Evolutionary conservation across 2,329 filamentous ascomycete genomes (phyloP), one percentile per base, ranked within the genome.

Genomic region (Tympanopsis confertula): DNA sequence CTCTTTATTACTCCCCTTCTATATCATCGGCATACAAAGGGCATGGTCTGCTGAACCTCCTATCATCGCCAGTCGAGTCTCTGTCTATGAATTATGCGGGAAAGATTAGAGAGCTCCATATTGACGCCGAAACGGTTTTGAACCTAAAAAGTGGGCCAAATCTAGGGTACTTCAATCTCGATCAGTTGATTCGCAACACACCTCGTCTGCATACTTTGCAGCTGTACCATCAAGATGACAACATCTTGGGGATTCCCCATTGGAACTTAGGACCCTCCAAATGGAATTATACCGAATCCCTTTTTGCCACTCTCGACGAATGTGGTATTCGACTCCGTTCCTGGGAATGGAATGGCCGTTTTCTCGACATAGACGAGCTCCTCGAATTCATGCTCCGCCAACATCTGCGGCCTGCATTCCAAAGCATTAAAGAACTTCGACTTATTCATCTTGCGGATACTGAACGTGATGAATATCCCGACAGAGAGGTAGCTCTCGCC

Each of bases 261-360:
- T 33, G 30, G 30, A 10, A 33, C 7, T 7, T 10, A 10, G 12
- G 7, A 15, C 30, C 10, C 12, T 33, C 30, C 30, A 33, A 33
- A 33, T 33, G 30, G 30, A 15, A 7, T 10, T 33, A 33, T 33
- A 10, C 30, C 7, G 30, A 33, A 15, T 7, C 10, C 7, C 30
- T 33, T 13, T 33, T 33, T 15, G 30, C 10, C 7, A 12, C 30
- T 10, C 10, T 33, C 7, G 15, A 10, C 15, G 7, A 13, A 7
- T 12, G 30, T 15, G 10, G 7, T 10, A 33, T 13, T 13, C 30
- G 15, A 13, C 30, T 33, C 7, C 30, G 30, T 7, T 12, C 10
- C 15, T 33, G 30, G 30, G 30, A 33, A 7, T 33, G 30, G 30
- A 33, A 33, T 15, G 17, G 30, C 15, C 30, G 30, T 7, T 33